phyloP scores from a whole-genome alignment of 129 eudicot species.

The Pseudognaphalium luteoalbum region DNA sequence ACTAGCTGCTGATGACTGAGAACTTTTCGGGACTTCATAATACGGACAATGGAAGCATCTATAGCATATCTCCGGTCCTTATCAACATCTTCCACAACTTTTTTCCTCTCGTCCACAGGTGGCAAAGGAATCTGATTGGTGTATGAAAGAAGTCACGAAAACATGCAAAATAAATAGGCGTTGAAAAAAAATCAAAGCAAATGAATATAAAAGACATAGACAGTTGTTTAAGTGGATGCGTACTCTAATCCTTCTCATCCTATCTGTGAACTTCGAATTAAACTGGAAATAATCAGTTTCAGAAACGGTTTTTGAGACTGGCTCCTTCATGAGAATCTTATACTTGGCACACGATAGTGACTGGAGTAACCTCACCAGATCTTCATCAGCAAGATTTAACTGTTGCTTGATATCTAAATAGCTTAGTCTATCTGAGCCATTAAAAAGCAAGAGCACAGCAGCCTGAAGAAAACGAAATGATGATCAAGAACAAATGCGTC shows the following conservation, averaged over 20 bases:
- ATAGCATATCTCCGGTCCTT: constrained; percentile 82
- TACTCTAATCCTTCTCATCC: constrained; percentile 84
- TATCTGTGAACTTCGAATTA: constrained; percentile 69
- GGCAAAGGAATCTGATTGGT: constrained; percentile 71
- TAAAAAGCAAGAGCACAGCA: constrained; percentile 73
- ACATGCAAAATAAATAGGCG: neutral
- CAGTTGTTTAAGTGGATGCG: constrained; percentile 10
- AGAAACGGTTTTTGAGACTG: constrained; percentile 56
- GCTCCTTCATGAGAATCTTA: constrained; percentile 75
- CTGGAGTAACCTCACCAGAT: constrained; percentile 68
- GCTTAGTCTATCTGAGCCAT: constrained; percentile 64
- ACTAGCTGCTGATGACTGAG: constrained; percentile 70
- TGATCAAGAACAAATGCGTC: neutral
- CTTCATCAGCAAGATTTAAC: constrained; percentile 78
- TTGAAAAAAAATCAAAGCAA: neutral
- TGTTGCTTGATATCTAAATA: constrained; percentile 66
- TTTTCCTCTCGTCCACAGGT: constrained; percentile 79
- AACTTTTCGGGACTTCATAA: constrained; percentile 79
- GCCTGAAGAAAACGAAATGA: constrained; percentile 45
- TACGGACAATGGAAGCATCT: constrained; percentile 90
- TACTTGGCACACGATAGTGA: constrained; percentile 85
- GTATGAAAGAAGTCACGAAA: constrained; percentile 3
- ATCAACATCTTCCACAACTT: constrained; percentile 85
- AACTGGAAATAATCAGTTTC: constrained; percentile 57
- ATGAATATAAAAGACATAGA: neutral